Conservation (phyloP, 106 monocot genomes). For the Allium cepa region DNA sequence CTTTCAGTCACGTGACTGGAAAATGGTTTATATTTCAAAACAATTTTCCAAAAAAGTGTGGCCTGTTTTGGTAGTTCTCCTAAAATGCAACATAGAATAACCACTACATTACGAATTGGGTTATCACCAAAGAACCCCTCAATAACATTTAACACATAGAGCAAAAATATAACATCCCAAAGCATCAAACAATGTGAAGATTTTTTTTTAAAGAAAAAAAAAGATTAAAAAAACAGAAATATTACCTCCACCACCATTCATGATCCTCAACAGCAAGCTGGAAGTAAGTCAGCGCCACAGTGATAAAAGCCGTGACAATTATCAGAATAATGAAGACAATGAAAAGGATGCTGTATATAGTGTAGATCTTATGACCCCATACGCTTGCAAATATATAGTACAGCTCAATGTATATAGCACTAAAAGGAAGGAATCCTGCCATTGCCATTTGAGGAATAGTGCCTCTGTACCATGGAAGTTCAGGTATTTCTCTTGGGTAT, state of each 20-base stretch:
- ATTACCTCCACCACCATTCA: conserved; percentile 86
- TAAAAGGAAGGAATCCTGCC: conserved; percentile 78
- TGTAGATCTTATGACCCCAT: conserved; percentile 81
- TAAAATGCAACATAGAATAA: too few species aligned
- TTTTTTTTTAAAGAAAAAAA: background rate
- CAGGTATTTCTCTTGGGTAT: conserved; percentile 72
- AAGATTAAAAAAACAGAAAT: background rate
- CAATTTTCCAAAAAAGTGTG: too few species aligned
- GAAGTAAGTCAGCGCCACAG: conserved; percentile 67
- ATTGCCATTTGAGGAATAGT: conserved; percentile 72
- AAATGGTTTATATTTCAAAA: too few species aligned
- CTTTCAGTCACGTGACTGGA: too few species aligned
- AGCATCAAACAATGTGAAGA: background rate
- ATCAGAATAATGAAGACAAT: conserved; percentile 75
- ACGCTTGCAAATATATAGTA: conserved; percentile 82
- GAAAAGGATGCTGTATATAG: conserved; percentile 70
- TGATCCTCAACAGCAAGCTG: conserved; percentile 79
- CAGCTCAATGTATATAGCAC: conserved; percentile 71
- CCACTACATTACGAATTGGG: too few species aligned
- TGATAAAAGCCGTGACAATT: conserved; percentile 71
- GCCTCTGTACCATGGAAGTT: conserved; percentile 61
- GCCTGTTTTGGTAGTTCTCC: too few species aligned
- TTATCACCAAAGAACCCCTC: too few species aligned
- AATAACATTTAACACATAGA: background rate
- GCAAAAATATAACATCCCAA: background rate